phyloP scores from a whole-genome alignment of 169 alveolate species.

The Plasmodium coatneyi region DNA sequence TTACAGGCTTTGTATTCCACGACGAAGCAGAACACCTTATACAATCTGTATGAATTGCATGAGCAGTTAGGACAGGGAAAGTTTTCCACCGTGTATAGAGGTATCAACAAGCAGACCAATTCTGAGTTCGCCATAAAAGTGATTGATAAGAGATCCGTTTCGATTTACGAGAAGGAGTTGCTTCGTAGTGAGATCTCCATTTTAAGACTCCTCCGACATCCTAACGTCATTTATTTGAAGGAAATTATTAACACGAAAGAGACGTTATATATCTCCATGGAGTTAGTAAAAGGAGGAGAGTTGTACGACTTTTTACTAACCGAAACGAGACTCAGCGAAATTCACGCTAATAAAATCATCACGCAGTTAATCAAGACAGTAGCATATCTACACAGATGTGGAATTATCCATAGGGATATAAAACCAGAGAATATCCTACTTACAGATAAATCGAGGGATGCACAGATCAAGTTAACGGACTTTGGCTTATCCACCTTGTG shows the following conservation, averaged over 20 bases:
- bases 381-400: slow-evolving; percentile 94
- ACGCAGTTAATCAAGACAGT: slow-evolving; percentile 93
- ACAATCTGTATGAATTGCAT: slow-evolving; percentile 82
- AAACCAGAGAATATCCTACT: slow-evolving; percentile 97
- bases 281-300: slow-evolving; percentile 91
- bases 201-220: slow-evolving; percentile 87
- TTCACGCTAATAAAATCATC: slow-evolving; percentile 88
- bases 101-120: slow-evolving; percentile 82
- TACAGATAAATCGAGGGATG: slow-evolving; percentile 91
- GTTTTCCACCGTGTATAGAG: slow-evolving; percentile 89
- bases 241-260: slow-evolving; percentile 89
- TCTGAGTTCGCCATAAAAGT: slow-evolving; percentile 89
- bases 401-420: slow-evolving; percentile 95
- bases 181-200: slow-evolving; percentile 91
- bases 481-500: slow-evolving; percentile 94
- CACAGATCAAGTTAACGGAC: slow-evolving; percentile 95
- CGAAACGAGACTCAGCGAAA: slow-evolving; percentile 83
- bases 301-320: slow-evolving; percentile 85
- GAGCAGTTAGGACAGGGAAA: slow-evolving; percentile 89
- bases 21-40: slow-evolving; percentile 87
- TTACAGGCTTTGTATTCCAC: slow-evolving; percentile 86
- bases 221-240: slow-evolving; percentile 89
- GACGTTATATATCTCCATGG: slow-evolving; percentile 91
- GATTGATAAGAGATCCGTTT: slow-evolving; percentile 86
- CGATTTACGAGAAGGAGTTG: slow-evolving; percentile 88